Conservation (phyloP, 2,329 filamentous ascomycete genomes). For the Madurella fahalii region DNA sequence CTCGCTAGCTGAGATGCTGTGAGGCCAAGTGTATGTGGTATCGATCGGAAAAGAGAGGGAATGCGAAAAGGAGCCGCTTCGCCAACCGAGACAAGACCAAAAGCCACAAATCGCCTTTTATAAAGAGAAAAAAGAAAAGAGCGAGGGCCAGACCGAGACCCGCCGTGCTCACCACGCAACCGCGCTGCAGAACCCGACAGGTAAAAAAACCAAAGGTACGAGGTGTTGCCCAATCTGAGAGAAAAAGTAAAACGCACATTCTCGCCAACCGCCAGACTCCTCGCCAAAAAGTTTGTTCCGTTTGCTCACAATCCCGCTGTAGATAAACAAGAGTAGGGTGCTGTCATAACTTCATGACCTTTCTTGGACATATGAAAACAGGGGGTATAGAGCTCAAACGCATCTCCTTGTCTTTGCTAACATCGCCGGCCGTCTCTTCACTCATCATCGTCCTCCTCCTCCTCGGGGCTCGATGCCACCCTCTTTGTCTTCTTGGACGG, state of each 20-base stretch:
- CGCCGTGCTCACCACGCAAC: slow-evolving; percentile 16
- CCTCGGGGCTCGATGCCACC: slow-evolving; percentile 38
- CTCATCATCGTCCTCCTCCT: slow-evolving; percentile 32
- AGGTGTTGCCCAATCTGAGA: slow-evolving; percentile 20
- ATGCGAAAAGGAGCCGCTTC: slow-evolving; percentile 17
- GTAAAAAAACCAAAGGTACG: slow-evolving; percentile 7
- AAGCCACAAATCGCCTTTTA: slow-evolving; percentile 5
- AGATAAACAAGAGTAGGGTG: slow-evolving; percentile 22
- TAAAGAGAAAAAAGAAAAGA: background rate
- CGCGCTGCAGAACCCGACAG: slow-evolving; percentile 4
- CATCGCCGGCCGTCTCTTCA: slow-evolving; percentile 7
- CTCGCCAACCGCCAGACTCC: slow-evolving; percentile 20
- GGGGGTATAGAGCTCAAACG: slow-evolving; percentile 23
- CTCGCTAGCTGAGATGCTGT: slow-evolving; percentile 23
- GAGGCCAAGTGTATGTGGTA: slow-evolving; percentile 30
- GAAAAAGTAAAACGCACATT: slow-evolving; percentile 4
- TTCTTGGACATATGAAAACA: slow-evolving; percentile 22
- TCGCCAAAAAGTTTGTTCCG: slow-evolving; percentile 19
- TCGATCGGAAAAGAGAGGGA: slow-evolving; percentile 14
- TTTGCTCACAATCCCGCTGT: slow-evolving; percentile 14
- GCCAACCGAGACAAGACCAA: slow-evolving; percentile 11
- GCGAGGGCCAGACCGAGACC: background rate
- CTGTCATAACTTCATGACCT: slow-evolving; percentile 29
- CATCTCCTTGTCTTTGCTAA: slow-evolving; percentile 13
- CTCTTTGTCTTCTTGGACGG: slow-evolving; percentile 52